phyloP scores from a whole-genome alignment of 2,329 filamentous ascomycete genomes.

The Macrophomina phaseolina region DNA sequence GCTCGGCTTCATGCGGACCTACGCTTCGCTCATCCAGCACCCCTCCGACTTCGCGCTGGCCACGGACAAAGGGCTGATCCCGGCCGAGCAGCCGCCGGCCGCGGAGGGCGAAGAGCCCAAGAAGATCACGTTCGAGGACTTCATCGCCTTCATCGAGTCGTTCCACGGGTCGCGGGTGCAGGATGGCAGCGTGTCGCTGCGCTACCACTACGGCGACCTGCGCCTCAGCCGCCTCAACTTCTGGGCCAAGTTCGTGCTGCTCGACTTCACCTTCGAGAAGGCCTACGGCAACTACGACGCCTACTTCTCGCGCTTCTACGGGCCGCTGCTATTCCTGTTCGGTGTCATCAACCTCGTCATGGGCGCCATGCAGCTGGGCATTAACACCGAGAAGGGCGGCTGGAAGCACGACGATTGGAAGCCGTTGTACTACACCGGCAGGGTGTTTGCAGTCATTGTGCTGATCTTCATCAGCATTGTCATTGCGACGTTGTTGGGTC shows the following conservation, averaged over 20 bases:
- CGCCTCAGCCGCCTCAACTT: constrained; percentile 29
- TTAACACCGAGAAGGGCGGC: constrained; percentile 7
- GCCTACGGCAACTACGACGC: constrained; percentile 22
- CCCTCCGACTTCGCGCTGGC: constrained; percentile 34
- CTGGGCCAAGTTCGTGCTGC: constrained; percentile 26
- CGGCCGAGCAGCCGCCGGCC: neutral
- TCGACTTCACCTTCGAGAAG: constrained; percentile 12
- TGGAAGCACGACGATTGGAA: constrained; percentile 6
- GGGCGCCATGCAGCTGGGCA: constrained; percentile 2
- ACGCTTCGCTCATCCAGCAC: constrained; percentile 30
- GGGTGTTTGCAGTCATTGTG: constrained; percentile 3
- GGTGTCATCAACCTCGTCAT: constrained; percentile 18
- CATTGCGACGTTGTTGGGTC: neutral
- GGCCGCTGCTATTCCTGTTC: constrained; percentile 12
- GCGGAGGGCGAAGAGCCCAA: neutral
- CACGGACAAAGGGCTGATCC: constrained; percentile 1
- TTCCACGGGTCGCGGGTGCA: neutral
- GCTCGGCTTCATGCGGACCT: constrained; percentile 33
- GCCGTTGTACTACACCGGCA: neutral
- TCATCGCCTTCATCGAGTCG: constrained; percentile 18
- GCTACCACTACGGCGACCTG: constrained; percentile 30
- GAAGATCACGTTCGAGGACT: constrained; percentile 2
- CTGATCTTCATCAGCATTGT: neutral
- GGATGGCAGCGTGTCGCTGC: constrained; percentile 22
- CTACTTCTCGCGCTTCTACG: constrained; percentile 22